Base-by-base conservation (phyloP, 2,329 filamentous ascomycete species). In the Phoma sp. region DNA sequence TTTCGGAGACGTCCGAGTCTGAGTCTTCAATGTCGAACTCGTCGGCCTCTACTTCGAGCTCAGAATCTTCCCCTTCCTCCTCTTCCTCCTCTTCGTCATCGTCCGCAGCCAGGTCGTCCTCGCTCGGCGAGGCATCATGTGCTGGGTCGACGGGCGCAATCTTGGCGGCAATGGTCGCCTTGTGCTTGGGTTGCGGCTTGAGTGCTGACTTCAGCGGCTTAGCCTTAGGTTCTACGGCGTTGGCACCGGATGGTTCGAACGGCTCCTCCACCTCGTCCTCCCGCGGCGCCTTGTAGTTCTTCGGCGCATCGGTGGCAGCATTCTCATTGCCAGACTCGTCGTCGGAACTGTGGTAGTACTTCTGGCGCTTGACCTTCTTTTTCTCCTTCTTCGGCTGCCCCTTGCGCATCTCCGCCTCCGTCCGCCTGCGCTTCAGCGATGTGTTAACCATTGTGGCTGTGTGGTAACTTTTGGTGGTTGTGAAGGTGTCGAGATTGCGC, bases 321-420 rank as follows among this genome's bases (percentile, higher is more conserved):
- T 63, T 66, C 51, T 70, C 66, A 51, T 85, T 83, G 39, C 86
- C 84, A 56, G 83, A 84, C 39, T 85, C 84, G 39, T 87, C 84
- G 55, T 83, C 84, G 29, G 84, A 87, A 70, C 84, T 87, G 81
- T 88, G 82, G 76, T 89, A 88, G 54, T 80, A 76, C 62, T 76
- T 77, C 71, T 88, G 85, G 72, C 86, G 86, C 73, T 84, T 86
- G 71, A 85, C 81, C 65, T 85, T 85, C 73, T 84, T 85, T 59
- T 80, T 79, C 29, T 81, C 79, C 63, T 77, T 77, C 69, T 81
- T 81, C 24, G 80, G 78, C 44, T 77, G 77, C 65, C 82, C 82
- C 40, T 81, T 82, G 47, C 81, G 78, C 73, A 84, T 80, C 46
- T 82, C 82, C 49, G 88, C 85, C 53, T 85, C 82, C 24, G 84